Base-by-base conservation (phyloP, 2,329 filamentous ascomycete species). In the Monosporascus sp. region DNA sequence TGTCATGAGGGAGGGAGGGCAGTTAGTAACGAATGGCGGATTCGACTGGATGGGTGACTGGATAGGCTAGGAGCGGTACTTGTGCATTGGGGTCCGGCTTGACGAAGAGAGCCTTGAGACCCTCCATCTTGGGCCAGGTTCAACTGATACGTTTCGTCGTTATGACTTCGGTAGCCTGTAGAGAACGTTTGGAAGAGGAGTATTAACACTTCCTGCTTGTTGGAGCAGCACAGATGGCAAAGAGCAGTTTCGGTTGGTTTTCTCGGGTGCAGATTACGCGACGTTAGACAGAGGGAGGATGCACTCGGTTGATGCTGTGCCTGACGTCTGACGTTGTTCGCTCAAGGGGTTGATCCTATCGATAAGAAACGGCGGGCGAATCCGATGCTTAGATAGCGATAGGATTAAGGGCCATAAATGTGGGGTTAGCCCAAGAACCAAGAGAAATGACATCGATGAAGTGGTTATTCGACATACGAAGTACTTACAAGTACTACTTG, bases 71-170 rank as follows among this genome's bases (percentile, higher is more conserved):
- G 14, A 8, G 46, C 11, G 11, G 60, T 77, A 96, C 93, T 81
- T 99, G 93, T 58, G 88, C 88, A 72, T 95, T 88, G 45, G 94
- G 94, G 68, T 96, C 92, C 38, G 94, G 93, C 73, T 90, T 93
- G 72, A 85, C 90, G 74, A 97, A 93, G 65, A 97, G 84, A 54
- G 87, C 79, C 71, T 85, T 90, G 68, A 97, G 79, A 44, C 88
- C 82, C 76, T 97, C 90, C 94, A 97, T 97, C 66, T 62, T 72
- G 66, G 62, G 49, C 37, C 25, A 52, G 27, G 47, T 37, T 11
- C 17, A 20, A 35, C 11, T 14, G 31, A 35, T 14, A 11, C 31
- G 31, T 14, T 11, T 35, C 31, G 31, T 31, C 27, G 27, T 31
- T 31, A 31, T 14, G 9, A 2, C 27, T 14, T 43, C 18, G 15